Evolutionary conservation across 2,329 filamentous ascomycete genomes (phyloP).

Genomic region (Penicillium sclerotiorum): DNA sequence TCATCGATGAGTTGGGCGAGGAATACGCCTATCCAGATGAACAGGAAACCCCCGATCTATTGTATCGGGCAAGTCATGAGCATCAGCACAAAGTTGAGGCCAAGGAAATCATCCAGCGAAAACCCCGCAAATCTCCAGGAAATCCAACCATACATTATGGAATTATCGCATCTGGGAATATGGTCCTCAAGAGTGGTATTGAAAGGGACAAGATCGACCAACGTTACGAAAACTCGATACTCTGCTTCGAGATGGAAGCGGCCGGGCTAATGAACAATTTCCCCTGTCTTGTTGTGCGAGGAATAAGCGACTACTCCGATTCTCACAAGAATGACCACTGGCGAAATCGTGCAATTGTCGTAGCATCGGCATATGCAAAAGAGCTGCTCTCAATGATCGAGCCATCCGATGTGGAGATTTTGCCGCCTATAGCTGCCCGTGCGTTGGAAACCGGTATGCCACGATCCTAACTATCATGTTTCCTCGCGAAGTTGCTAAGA

Average conservation of each 20-base stretch:
- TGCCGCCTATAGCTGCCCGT: too few relatives aligned
- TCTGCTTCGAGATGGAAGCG: conserved; percentile 24
- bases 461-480: too few relatives aligned
- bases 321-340: conserved; percentile 19
- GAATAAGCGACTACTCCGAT: conserved; percentile 23
- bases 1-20: too few relatives aligned
- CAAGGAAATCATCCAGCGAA: background rate
- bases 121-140: background rate
- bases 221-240: background rate
- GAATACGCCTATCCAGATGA: too few relatives aligned
- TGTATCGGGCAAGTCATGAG: too few relatives aligned
- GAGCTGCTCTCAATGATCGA: background rate
- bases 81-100: too few relatives aligned
- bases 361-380: conserved; percentile 3
- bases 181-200: conserved; percentile 15
- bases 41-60: too few relatives aligned
- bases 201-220: conserved; percentile 10
- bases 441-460: too few relatives aligned
- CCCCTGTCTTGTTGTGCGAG: conserved; percentile 23
- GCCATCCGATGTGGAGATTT: background rate
- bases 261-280: conserved; percentile 11
- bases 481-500: too few relatives aligned
- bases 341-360: conserved; percentile 12
- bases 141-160: conserved; percentile 23
- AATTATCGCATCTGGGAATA: conserved; percentile 23